phyloP scores from a whole-genome alignment of 805 yeast species.

The Candida nanaspora region DNA sequence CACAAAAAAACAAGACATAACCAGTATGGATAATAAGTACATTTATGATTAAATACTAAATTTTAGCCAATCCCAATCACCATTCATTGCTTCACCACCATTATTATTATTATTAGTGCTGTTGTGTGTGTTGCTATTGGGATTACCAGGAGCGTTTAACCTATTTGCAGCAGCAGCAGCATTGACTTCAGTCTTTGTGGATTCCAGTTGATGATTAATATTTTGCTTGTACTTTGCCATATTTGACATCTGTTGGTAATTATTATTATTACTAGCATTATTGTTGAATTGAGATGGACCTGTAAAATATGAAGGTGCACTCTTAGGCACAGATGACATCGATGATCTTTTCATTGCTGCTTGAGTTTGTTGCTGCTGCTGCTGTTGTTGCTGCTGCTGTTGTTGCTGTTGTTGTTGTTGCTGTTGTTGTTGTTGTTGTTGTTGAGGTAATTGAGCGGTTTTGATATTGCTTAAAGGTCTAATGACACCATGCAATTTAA shows the following conservation, averaged over 20 bases:
- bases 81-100: conserved; percentile 24
- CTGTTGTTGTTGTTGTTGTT: conserved; percentile 1
- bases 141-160: background rate
- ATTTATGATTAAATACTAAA: conserved; percentile 18
- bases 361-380: conserved; percentile 1
- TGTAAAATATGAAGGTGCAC: no score
- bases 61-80: conserved; percentile 32
- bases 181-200: no score
- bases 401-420: conserved; percentile 2
- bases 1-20: background rate
- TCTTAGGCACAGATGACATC: no score
- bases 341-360: no score
- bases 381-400: background rate
- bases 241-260: background rate
- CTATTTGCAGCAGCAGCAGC: no score
- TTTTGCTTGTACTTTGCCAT: background rate
- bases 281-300: background rate
- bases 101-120: conserved; percentile 14
- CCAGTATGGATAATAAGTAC: background rate
- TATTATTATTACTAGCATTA: background rate
- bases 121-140: conserved; percentile 2
- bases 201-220: no score
- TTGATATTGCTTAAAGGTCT: conserved; percentile 20
- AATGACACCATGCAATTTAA: conserved; percentile 71
- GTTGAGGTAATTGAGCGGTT: conserved; percentile 1